Evolutionary conservation across 2,329 filamentous ascomycete species (phyloP).

Genomic region (Fusarium sp.): DNA sequence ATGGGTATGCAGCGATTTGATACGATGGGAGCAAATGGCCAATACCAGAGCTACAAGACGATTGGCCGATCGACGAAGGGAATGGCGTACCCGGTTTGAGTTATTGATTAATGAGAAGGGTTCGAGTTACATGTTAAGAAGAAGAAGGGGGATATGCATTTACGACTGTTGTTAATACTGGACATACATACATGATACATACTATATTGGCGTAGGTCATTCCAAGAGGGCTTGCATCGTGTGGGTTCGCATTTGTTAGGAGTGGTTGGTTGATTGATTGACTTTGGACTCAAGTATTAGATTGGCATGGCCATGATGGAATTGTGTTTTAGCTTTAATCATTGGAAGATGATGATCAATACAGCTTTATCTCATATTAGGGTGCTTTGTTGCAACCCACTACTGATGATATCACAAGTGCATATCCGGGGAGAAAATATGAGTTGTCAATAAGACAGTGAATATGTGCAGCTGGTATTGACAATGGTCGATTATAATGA

Average conservation of each 20-base stretch:
- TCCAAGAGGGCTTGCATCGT: constrained; percentile 18
- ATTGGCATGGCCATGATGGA: constrained; percentile 13
- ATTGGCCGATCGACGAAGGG: constrained; percentile 61
- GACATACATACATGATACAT: constrained; percentile 34
- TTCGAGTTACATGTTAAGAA: neutral
- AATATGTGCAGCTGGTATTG: constrained; percentile 30
- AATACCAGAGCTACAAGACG: constrained; percentile 67
- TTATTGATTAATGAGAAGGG: constrained; percentile 1
- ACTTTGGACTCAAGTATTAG: neutral
- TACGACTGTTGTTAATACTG: constrained; percentile 30
- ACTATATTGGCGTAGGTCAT: constrained; percentile 22
- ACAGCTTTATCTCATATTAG: constrained; percentile 6
- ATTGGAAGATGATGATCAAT: constrained; percentile 26
- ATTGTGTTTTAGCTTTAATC: constrained; percentile 20
- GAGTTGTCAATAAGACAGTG: neutral
- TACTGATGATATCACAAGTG: neutral
- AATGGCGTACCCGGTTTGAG: constrained; percentile 46
- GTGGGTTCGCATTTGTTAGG: constrained; percentile 22
- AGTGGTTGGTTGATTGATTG: constrained; percentile 17
- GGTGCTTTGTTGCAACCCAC: neutral
- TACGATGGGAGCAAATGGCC: constrained; percentile 63
- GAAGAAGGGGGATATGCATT: constrained; percentile 12
- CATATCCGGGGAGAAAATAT: neutral
- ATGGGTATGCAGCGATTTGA: constrained; percentile 66
- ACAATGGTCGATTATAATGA: constrained; percentile 12